These are phyloP conservation scores for Evansstolkia leycettana DNA, from an alignment of 495 filamentous ascomycete species.

Conservation along the genomic window DNA sequence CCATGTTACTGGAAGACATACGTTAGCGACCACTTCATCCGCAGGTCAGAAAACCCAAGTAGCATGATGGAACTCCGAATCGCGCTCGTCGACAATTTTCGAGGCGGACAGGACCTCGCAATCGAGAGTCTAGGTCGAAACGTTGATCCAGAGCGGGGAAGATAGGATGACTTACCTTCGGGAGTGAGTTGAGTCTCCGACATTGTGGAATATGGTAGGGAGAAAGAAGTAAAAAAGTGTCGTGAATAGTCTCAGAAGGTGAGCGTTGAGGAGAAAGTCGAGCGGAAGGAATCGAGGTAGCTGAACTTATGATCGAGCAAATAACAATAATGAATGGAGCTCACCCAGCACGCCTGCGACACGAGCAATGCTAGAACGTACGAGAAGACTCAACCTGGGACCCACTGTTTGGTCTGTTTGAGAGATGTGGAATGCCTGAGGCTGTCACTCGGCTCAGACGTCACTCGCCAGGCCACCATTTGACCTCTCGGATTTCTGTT, in stretches of 20 bases:
- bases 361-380: constrained; percentile 20
- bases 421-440: constrained; percentile 6
- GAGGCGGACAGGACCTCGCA: neutral
- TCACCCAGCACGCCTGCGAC: neutral
- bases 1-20: constrained; percentile 64
- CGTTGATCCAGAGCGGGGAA: constrained; percentile 23
- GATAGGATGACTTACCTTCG: constrained; percentile 25
- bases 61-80: neutral
- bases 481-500: neutral
- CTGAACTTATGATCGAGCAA: too few species aligned
- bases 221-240: too few species aligned
- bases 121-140: neutral
- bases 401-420: constrained; percentile 26
- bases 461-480: constrained; percentile 5
- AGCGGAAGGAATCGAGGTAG: neutral
- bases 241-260: too few species aligned
- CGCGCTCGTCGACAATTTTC: neutral
- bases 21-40: constrained; percentile 9
- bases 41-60: neutral
- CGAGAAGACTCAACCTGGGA: constrained; percentile 24
- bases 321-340: neutral
- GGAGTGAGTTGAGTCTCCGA: constrained; percentile 19
- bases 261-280: neutral
- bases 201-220: constrained; percentile 11
- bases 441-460: constrained; percentile 1